Base-by-base conservation (phyloP, 75 land plant species). In the Cupressus sempervirens region DNA sequence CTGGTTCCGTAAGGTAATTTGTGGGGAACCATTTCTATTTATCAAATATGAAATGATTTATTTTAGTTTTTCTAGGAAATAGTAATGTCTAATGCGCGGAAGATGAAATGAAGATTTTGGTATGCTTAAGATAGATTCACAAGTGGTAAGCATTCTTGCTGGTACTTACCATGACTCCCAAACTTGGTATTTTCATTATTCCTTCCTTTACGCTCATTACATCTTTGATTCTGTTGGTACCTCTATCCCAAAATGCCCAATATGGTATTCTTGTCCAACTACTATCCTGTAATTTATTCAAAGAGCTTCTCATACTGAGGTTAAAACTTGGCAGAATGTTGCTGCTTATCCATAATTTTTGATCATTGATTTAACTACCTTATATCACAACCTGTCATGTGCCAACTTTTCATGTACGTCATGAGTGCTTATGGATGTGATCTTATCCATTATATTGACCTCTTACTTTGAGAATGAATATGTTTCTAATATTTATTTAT, bases 1-100 rank as follows among this genome's bases (percentile, higher is more conserved):
- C 56, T 56, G 86, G 70, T 83, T 32, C 16, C 58, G 84, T 62
- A 83, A 53, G 84, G 84, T 62, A 83, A 23, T 62, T 16, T 56
- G 41, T 10, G n/a, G 41, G 12, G 38, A 83, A 53, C 3, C 77
- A 14, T 30, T 50, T 45, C 72, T 83, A 20, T 53, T 45, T 41
- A 29, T 3, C 32, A 12, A 2, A n/a, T 29, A 9, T 79, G n/a
- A 79, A 40, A 79, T 43, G 46, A 26, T 40, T 23, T 46, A n/a
- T 23, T 45, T 26, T 3, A 79, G 46, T 41, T 26, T 79, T 29
- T 79, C 23, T 76, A 41, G 41, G 2, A 79, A 79, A 79, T 79
- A 11, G n/a, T 26, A 79, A 23, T n/a, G 13, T 45, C n/a, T 26
- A 40, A 3, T 26, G 30, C 0, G 4, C 45, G 48, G 81, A 79